Conservation (phyloP, 2,329 filamentous ascomycete species). For the Truncatella angustata region DNA sequence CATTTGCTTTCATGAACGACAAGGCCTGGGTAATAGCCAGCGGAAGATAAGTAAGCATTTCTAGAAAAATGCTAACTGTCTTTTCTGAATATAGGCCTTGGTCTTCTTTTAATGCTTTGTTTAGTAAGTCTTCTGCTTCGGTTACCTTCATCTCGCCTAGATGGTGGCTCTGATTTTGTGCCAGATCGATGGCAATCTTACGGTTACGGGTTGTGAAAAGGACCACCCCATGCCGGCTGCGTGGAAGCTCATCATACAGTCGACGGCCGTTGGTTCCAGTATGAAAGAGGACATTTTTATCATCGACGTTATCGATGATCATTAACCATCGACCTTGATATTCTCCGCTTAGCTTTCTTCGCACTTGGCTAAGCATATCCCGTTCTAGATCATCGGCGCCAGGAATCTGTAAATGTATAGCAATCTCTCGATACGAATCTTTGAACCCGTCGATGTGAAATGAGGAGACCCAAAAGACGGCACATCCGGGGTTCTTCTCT, state of each 20-base stretch:
- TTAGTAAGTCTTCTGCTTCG: not conserved
- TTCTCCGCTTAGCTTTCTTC: constrained; percentile 30
- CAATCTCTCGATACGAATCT: constrained; percentile 30
- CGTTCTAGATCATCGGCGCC: constrained; percentile 16
- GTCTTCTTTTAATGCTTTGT: too few species aligned
- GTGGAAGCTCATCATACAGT: constrained; percentile 24
- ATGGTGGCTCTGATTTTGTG: not conserved
- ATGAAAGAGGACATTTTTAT: constrained; percentile 25
- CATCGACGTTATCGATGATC: constrained; percentile 36
- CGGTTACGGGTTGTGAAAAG: not conserved
- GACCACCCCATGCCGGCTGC: not conserved
- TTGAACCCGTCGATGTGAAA: constrained; percentile 23
- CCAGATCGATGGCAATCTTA: not conserved
- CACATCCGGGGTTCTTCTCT: not conserved
- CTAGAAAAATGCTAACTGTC: too few species aligned
- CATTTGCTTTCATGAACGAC: too few species aligned
- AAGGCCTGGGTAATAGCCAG: too few species aligned
- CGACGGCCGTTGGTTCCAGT: constrained; percentile 8
- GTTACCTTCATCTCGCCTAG: not conserved
- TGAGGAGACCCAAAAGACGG: constrained; percentile 16
- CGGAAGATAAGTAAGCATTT: too few species aligned
- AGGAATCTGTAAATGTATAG: constrained; percentile 24
- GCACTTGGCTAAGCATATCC: constrained; percentile 19
- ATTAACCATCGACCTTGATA: constrained; percentile 33
- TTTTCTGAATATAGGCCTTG: too few species aligned